phyloP scores from a whole-genome alignment of 805 yeast species.

The Saturnispora sekii region DNA sequence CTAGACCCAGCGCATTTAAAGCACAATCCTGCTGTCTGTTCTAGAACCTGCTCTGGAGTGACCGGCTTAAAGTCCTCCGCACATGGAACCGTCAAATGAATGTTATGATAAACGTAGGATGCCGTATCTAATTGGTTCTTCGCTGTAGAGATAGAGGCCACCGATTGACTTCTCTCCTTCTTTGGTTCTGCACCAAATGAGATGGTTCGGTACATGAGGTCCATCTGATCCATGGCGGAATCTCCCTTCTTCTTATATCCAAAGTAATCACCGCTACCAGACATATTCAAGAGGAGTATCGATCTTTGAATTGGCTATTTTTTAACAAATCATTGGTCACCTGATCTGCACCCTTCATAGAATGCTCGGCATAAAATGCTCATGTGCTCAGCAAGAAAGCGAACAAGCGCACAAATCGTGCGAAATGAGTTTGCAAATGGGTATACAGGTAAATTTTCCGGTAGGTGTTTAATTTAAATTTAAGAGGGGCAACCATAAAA shows the following conservation, averaged over 20 bases:
- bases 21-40: conserved; percentile 9
- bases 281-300: no score
- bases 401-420: no score
- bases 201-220: conserved; percentile 3
- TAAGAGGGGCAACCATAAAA: no score
- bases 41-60: conserved; percentile 14
- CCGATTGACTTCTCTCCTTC: conserved; percentile 2
- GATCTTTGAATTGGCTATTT: no score
- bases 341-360: no score
- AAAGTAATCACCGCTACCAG: neutral
- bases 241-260: neutral
- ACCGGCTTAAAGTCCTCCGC: conserved; percentile 17
- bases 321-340: no score
- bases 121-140: neutral
- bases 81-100: conserved; percentile 15
- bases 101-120: conserved; percentile 14
- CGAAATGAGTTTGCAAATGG: no score
- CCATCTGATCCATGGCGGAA: neutral
- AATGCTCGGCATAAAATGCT: neutral
- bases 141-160: neutral
- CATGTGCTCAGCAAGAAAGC: neutral
- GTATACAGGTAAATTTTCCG: no score
- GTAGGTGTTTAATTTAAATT: no score
- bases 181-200: conserved; percentile 4
- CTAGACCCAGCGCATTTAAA: conserved; percentile 6